A percentile compares a stretch with the other conserved stretches of the same genome.
Conservation (phyloP, 257 asterid genomes). For the Nicotiana benthamiana region DNA sequence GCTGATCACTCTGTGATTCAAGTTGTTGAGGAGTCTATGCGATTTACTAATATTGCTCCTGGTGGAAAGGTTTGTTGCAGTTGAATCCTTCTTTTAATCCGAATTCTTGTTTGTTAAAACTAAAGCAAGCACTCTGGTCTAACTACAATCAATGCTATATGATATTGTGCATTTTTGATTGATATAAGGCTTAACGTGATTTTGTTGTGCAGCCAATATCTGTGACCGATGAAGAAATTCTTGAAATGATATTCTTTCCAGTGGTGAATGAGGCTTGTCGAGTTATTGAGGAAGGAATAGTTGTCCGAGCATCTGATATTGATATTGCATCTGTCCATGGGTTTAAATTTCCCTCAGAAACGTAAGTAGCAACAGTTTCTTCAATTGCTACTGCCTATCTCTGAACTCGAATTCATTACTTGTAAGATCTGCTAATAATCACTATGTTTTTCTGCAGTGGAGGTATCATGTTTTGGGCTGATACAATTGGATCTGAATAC, state of each 20-base stretch:
- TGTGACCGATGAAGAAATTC: constrained; percentile 5
- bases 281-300: constrained; percentile 18
- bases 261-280: constrained; percentile 28
- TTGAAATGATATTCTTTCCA: constrained; percentile 22
- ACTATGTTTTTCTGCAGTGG: neutral
- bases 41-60: constrained; percentile 1
- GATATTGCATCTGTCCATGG: constrained; percentile 25
- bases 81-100: neutral
- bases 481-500: neutral
- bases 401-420: neutral
- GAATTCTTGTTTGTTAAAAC: neutral
- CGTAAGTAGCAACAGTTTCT: neutral
- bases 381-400: too few relatives aligned
- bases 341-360: constrained; percentile 18
- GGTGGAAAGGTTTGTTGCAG: constrained; percentile 6
- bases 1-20: constrained; percentile 1
- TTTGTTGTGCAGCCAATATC: neutral
- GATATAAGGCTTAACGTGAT: neutral
- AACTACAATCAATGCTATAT: neutral
- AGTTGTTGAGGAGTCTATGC: constrained; percentile 5
- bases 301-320: constrained; percentile 16
- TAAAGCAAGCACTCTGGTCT: neutral
- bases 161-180: neutral
- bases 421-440: neutral
- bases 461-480: constrained; percentile 8